Evolutionary conservation across 345 rosid species (phyloP), one percentile per base, ranked within the genome.

Genomic region (Lumnitzera racemosa): DNA sequence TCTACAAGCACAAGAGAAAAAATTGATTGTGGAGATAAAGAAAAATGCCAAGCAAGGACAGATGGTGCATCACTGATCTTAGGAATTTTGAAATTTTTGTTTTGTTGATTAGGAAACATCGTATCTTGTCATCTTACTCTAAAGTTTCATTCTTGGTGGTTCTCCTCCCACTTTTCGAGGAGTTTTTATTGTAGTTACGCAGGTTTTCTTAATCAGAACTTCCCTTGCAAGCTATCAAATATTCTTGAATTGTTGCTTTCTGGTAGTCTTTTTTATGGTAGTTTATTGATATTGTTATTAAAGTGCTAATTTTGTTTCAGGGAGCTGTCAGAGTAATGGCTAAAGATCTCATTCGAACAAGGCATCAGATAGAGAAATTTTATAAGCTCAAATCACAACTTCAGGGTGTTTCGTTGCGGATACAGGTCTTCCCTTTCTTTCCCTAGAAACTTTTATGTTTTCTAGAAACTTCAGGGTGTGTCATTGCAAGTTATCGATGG

Each of bases 281-380:
- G 20, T 11, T 29, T 55, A 12, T 13, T 41, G 14, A 20, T 20
- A 20, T 25, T 47, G 29, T 25, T 55, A 8, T 11, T n/a, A 23
- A 53, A 46, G 56, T 61, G 15, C 16, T 23, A 27, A 47, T 53
- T 43, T 61, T 57, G 29, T 70, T 58, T 24, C 84, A 92, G 98
- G 98, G 98, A 63, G 97, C 98, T 61, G 97, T 92, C 55, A 92
- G 87, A 76, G 95, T 92, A 67, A 92, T 92, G 98, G 98, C 98
- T 2, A 92, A 92, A 73, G 98, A 92, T 68, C 97, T 92, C 68
- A 89, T 92, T 43, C 67, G 98, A 76, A 92, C 97, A 4, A 68
- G 96, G 4, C 96, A 89, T 75, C 96, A 92, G 79, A 78, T 92
- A 67, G 96, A 89, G 64, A 92, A 92, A 69, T 89, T 89, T 68